Percentiles rank a stretch among this genome's conserved stretches.
These are phyloP conservation scores for Corynascus novoguineensis DNA, from an alignment of 495 filamentous ascomycete genomes.

Conservation along the genomic window DNA sequence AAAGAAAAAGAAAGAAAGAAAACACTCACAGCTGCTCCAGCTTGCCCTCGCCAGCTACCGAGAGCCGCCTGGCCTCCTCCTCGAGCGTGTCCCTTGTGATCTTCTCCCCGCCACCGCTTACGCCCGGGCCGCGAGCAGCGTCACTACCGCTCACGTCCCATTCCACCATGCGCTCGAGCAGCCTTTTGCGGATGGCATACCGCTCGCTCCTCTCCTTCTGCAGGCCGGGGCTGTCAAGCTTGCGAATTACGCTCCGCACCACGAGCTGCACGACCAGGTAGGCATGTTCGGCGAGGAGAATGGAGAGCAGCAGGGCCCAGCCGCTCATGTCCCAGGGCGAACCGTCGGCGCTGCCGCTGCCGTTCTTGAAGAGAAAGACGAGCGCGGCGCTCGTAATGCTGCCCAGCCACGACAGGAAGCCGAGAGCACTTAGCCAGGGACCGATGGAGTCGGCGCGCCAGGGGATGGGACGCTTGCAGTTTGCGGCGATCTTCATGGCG, in stretches of 20 bases:
- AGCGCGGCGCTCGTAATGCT: conserved; percentile 78
- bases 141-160: conserved; percentile 29
- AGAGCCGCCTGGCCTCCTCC: conserved; percentile 61
- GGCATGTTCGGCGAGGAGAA: conserved; percentile 82
- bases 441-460: conserved; percentile 88
- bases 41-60: conserved; percentile 40
- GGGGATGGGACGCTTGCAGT: conserved; percentile 82
- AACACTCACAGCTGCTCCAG: conserved; percentile 50
- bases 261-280: conserved; percentile 69
- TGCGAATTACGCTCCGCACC: conserved; percentile 64
- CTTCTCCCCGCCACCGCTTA: conserved; percentile 52
- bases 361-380: conserved; percentile 78
- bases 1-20: not conserved
- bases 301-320: conserved; percentile 78
- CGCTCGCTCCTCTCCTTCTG: conserved; percentile 69
- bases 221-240: conserved; percentile 77
- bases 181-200: conserved; percentile 60
- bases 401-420: conserved; percentile 87
- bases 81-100: conserved; percentile 46
- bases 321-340: conserved; percentile 61
- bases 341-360: conserved; percentile 45
- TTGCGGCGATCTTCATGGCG: conserved; percentile 87
- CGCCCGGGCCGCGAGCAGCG: conserved; percentile 46
- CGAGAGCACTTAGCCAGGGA: conserved; percentile 83
- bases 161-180: conserved; percentile 52